These are phyloP conservation scores for Orobanche coerulescens DNA, from an alignment of 257 asterid species.

Conservation along the genomic window DNA sequence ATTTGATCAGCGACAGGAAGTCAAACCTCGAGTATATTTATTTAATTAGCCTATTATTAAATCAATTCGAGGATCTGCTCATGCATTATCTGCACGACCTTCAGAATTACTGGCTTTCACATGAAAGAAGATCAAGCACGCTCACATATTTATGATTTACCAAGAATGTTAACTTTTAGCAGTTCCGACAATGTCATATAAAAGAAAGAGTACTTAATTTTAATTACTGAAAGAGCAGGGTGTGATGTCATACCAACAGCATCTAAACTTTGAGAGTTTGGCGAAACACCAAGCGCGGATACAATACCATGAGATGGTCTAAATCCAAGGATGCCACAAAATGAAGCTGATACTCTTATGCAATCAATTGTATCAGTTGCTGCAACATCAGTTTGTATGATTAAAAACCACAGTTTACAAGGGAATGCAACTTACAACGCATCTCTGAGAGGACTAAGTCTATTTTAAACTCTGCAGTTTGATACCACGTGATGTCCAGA, in stretches of 20 bases:
- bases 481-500: slow-evolving; percentile 13
- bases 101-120: background rate
- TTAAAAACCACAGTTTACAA: slow-evolving; percentile 10
- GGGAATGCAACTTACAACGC: background rate
- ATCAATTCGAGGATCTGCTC: slow-evolving; percentile 1
- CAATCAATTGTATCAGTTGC: slow-evolving; percentile 44
- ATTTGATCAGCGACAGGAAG: too few relatives aligned
- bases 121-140: background rate
- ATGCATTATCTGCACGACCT: background rate
- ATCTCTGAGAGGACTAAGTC: background rate
- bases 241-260: slow-evolving; percentile 61
- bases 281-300: slow-evolving; percentile 66
- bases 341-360: slow-evolving; percentile 28
- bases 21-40: too few relatives aligned
- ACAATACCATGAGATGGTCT: slow-evolving; percentile 80
- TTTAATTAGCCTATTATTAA: too few relatives aligned
- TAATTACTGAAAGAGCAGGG: slow-evolving; percentile 12
- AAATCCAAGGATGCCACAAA: slow-evolving; percentile 57
- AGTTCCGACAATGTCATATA: background rate
- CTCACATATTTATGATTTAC: background rate
- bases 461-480: background rate
- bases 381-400: slow-evolving; percentile 26
- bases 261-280: slow-evolving; percentile 84
- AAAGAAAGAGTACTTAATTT: background rate
- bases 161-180: background rate